Base-by-base conservation (phyloP, 331 rosid genomes). In the Acacia concinna region DNA sequence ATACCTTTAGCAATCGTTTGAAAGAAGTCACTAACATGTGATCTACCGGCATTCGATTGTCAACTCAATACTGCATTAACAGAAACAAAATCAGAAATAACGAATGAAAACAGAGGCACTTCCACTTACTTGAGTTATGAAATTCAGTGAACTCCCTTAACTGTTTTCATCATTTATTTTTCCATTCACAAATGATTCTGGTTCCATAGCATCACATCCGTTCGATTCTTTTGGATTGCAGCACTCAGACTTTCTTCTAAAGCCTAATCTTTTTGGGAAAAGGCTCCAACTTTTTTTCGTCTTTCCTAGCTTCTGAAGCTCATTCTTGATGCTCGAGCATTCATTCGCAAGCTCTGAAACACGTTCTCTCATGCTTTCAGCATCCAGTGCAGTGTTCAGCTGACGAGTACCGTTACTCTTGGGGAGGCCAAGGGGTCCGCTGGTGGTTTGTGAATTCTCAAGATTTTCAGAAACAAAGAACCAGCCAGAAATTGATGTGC, bases 401-500 rank as follows among this genome's bases (percentile, higher is more conserved):
- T 73, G 81, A 34, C 40, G 43, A 62, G 9, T 28, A 13, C 62
- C 82, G 46, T 68, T 81, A 21, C 64, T 86, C 78, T 75, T 67
- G 63, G 63, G 79, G 27, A 86, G 85, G 1, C 82, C 86, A 68
- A 90, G 87, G 67, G 82, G 85, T 54, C 88, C 94, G 69, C 68
- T 87, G 20, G 43, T 81, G 70, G 74, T 81, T 56, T 90, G 95
- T 65, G 90, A 59, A 85, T 80, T 88, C 49, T 91, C 97, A 38
- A 92, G 76, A 74, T 86, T 89, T 82, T 89, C 98, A 5, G 98
- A 91, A 69, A 84, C 91, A 80, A 91, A 92, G 71, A 92, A 85
- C 98, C 97, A 94, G 31, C 97, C 85, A n/a, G 97, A 86, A 49
- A 94, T 85, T 1, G 98, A 94, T 63, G 97, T 94, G 20, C 98